A percentile compares a stretch with the other conserved stretches of the same genome.
Evolutionary conservation across 768 basidiomycete species (phyloP).

Genomic region (Gautieria morchelliformis): DNA sequence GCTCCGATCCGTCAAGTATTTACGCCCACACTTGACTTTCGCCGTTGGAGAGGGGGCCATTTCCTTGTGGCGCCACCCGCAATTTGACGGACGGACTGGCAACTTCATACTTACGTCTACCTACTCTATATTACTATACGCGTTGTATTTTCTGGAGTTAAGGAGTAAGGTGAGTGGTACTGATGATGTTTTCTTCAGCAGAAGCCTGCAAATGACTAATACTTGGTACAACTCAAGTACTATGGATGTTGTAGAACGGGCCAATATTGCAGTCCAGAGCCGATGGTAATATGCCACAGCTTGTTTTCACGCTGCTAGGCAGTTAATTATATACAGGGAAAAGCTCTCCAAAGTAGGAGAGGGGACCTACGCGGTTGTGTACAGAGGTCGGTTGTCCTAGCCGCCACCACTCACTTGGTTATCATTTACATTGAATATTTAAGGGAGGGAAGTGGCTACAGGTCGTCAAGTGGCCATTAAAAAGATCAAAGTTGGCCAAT

Average conservation of each 20-base stretch:
- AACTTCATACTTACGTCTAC: too few species aligned
- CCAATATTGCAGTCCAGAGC: constrained; percentile 63
- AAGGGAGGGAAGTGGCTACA: constrained; percentile 67
- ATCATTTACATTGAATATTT: constrained; percentile 2
- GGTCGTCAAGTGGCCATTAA: constrained; percentile 91
- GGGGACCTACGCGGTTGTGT: constrained; percentile 95
- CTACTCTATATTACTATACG: too few species aligned
- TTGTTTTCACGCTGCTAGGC: constrained; percentile 2
- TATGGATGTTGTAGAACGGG: constrained; percentile 80
- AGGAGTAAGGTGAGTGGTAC: too few species aligned
- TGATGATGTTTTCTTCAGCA: too few species aligned
- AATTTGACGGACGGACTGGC: neutral
- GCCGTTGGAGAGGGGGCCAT: neutral
- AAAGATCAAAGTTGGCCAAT: constrained; percentile 94
- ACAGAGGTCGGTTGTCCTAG: constrained; percentile 51
- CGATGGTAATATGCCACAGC: constrained; percentile 38
- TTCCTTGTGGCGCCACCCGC: neutral
- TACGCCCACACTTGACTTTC: neutral
- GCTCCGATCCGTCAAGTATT: neutral
- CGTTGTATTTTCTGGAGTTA: too few species aligned
- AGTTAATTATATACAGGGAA: constrained; percentile 35
- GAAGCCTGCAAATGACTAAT: neutral
- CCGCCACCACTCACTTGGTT: constrained; percentile 9
- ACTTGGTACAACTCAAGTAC: neutral
- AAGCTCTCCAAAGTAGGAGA: constrained; percentile 81